Percentiles rank a stretch among this genome's conserved stretches.
Conservation (phyloP, 306 rosid genomes). For the Herpetospermum pedunculosum region DNA sequence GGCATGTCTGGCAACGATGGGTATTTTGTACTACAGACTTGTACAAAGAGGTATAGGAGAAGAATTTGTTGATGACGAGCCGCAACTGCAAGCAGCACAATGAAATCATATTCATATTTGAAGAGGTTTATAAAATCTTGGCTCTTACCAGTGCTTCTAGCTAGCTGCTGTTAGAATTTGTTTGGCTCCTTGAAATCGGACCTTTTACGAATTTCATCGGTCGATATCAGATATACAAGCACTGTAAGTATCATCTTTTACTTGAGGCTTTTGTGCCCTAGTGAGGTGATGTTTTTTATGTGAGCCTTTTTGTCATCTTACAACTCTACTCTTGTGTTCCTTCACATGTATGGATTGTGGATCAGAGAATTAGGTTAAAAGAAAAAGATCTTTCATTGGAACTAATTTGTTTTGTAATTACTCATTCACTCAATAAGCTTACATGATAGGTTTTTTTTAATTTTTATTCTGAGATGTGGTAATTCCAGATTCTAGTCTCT, state of each 20-base stretch:
- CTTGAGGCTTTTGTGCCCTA: background rate
- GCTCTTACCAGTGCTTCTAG: background rate
- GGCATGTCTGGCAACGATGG: constrained; percentile 99
- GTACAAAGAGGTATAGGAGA: constrained; percentile 65
- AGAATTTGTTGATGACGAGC: constrained; percentile 44
- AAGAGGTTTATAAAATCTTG: background rate
- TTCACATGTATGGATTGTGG: constrained; percentile 10
- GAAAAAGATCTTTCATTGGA: background rate
- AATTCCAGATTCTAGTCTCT: background rate
- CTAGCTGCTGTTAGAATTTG: background rate
- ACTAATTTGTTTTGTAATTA: constrained; percentile 11
- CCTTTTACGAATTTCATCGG: background rate
- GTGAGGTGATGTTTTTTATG: background rate
- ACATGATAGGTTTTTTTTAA: background rate
- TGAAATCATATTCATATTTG: constrained; percentile 9
- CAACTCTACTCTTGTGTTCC: background rate
- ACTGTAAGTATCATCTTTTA: background rate
- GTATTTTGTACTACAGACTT: constrained; percentile 95
- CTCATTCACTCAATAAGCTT: constrained; percentile 9
- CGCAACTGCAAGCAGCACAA: constrained; percentile 19
- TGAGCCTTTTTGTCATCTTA: constrained; percentile 12
- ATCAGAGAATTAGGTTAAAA: background rate
- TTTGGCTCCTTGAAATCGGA: constrained; percentile 5
- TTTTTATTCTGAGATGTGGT: background rate
- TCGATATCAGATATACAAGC: background rate